These are phyloP conservation scores for Tetracladium maxilliforme DNA, from an alignment of 2,329 filamentous ascomycete species.

Conservation along the genomic window DNA sequence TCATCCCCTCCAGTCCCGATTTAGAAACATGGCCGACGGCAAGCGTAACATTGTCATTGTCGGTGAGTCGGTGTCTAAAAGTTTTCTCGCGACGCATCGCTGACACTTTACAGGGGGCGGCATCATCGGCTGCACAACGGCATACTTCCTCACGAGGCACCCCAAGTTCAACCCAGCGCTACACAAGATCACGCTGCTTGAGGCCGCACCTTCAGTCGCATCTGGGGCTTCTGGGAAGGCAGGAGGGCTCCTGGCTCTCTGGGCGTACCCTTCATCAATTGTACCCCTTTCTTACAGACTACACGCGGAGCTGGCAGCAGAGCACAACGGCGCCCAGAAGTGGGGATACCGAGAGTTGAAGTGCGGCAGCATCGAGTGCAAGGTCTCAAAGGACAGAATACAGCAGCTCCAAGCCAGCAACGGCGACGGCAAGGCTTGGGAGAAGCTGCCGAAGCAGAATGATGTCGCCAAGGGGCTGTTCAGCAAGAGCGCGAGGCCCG, in stretches of 20 bases:
- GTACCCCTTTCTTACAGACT: constrained; percentile 77
- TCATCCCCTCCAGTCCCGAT: too few relatives aligned
- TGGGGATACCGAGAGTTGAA: constrained; percentile 80
- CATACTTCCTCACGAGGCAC: constrained; percentile 83
- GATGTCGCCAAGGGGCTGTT: constrained; percentile 28
- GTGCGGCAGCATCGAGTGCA: constrained; percentile 45
- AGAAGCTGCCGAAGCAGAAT: constrained; percentile 47
- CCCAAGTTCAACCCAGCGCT: constrained; percentile 59
- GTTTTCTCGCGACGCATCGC: constrained; percentile 1
- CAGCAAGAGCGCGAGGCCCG: constrained; percentile 48
- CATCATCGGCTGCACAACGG: constrained; percentile 82
- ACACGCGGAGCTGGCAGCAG: constrained; percentile 69
- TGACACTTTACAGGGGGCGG: constrained; percentile 43
- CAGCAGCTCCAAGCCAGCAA: too few relatives aligned
- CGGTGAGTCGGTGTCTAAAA: constrained; percentile 7
- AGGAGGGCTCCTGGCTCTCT: constrained; percentile 75
- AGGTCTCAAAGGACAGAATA: too few relatives aligned
- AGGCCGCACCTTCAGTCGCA: constrained; percentile 73
- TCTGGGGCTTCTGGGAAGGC: constrained; percentile 92
- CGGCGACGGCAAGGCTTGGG: constrained; percentile 38
- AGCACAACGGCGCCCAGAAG: constrained; percentile 60
- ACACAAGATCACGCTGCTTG: constrained; percentile 73
- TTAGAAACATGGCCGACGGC: constrained; percentile 6
- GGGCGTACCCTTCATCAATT: constrained; percentile 77
- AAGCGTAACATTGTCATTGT: constrained; percentile 15